Evolutionary conservation across 2,329 filamentous ascomycete species (phyloP), one percentile per base, ranked within the genome.

Genomic region (Ophiostoma ulmi): DNA sequence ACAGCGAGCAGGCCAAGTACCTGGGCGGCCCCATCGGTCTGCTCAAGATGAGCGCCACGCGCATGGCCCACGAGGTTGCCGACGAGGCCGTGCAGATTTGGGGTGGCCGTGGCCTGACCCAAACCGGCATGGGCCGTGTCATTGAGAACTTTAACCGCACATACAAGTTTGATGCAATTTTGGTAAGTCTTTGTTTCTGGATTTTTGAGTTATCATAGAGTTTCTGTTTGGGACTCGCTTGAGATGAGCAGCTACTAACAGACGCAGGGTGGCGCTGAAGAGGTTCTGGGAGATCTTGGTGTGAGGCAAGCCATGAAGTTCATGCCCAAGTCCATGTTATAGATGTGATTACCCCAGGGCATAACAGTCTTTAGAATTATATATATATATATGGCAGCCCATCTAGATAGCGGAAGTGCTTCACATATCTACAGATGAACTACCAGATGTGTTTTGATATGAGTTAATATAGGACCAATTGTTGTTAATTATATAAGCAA

Each of bases 41-140:
- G 31, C 85, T 96, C 72, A 97, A 97, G 82, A 91, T 90, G 79
- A 91, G 88, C 79, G 82, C 85, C 66, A 96, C 93, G 5, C 86
- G 91, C 41, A 88, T 88, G 58, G 91, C 92, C 1, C 91, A 94
- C 78, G 92, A 95, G 77, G 88, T 94, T 75, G 92, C 93, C 72
- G 92, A 95, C 78, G 90, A 94, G 76, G 87, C 91, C 1, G 89
- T 92, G 5, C 93, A 95, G 78, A 94, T 96, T 77, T 96, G 93
- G 80, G 93, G 93, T 66, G 93, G 93, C 7, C 85, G 92, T 70
- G 92, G 88, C 3, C 80, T 96, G 10, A 96, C 93, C 0, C 90
- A 93, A 80, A 86, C 86, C 0, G 92, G 92, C 20, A 96, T 96
- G 92, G 93, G 92, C 67, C 86, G 86, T 69, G 85, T 92, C 41